Evolutionary conservation across 305 asterid genomes (phyloP).

Genomic region (Fraxinus dipetala): DNA sequence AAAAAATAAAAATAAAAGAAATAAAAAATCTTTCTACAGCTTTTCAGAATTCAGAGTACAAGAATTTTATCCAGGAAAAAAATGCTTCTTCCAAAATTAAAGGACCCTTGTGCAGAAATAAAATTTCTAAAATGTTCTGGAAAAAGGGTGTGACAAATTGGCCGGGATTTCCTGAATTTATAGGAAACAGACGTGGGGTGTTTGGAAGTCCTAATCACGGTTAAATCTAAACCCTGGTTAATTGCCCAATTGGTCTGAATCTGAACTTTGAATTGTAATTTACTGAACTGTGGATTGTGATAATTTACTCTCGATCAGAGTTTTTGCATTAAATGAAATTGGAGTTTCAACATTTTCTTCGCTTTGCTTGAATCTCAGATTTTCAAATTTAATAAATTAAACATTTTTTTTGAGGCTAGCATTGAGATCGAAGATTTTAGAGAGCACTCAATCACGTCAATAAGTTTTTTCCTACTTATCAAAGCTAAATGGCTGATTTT

Average conservation of each 20-base stretch:
- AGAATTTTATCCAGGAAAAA: not conserved
- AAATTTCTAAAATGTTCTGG: not conserved
- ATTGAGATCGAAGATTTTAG: no score
- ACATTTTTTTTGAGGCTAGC: not conserved
- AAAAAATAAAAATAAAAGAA: not conserved
- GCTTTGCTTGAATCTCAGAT: not conserved
- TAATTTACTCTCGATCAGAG: not conserved
- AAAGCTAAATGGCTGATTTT: not conserved
- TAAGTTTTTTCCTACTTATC: not conserved
- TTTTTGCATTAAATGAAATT: not conserved
- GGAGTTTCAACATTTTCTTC: not conserved
- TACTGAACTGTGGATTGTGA: no score
- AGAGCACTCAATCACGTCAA: no score
- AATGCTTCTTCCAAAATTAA: not conserved
- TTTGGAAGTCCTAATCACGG: slow-evolving; percentile 7
- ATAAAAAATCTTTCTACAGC: not conserved
- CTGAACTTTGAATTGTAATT: not conserved
- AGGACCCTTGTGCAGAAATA: not conserved
- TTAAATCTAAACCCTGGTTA: not conserved
- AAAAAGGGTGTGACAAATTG: not conserved
- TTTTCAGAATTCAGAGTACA: not conserved
- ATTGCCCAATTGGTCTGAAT: not conserved
- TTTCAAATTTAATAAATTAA: not conserved
- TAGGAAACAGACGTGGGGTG: no score
- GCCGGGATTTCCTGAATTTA: slow-evolving; percentile 1